A percentile compares a stretch with the other conserved stretches of the same genome.
These are phyloP conservation scores for Bipolaris victoriae DNA, from an alignment of 2,329 filamentous ascomycete genomes.

Conservation along the genomic window DNA sequence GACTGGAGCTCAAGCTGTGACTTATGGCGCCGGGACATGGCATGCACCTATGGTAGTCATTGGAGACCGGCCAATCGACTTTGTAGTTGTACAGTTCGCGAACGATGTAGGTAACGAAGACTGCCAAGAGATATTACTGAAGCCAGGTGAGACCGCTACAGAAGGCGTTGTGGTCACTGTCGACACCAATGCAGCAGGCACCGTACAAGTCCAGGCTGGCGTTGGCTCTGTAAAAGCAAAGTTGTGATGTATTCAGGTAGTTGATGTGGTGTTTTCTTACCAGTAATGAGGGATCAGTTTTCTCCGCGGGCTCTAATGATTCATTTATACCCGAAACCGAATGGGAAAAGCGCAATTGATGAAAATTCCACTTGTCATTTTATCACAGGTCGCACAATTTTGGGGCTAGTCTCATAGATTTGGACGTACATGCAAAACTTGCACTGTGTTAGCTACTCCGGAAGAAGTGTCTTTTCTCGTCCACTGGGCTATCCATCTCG, in stretches of 20 bases:
- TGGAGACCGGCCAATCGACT: slow-evolving; percentile 74
- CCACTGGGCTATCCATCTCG: slow-evolving; percentile 1
- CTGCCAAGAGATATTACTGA: slow-evolving; percentile 75
- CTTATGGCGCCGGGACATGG: slow-evolving; percentile 90
- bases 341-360: too few species aligned
- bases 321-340: not conserved
- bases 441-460: not conserved
- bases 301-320: not conserved
- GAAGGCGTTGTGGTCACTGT: slow-evolving; percentile 46
- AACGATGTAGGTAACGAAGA: slow-evolving; percentile 85
- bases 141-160: slow-evolving; percentile 31
- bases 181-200: slow-evolving; percentile 41
- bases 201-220: slow-evolving; percentile 45
- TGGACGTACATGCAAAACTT: not conserved
- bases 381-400: too few species aligned
- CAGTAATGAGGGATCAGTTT: not conserved
- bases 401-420: too few species aligned
- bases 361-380: too few species aligned
- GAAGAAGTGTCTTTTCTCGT: not conserved
- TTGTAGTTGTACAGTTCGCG: slow-evolving; percentile 81
- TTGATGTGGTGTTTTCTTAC: not conserved
- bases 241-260: slow-evolving; percentile 16
- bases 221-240: slow-evolving; percentile 42
- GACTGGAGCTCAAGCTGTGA: slow-evolving; percentile 79
- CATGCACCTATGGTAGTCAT: slow-evolving; percentile 96